Evolutionary conservation across 768 basidiomycete genomes (phyloP), one percentile per base, ranked within the genome.

Genomic region (Trametes sanguinea): DNA sequence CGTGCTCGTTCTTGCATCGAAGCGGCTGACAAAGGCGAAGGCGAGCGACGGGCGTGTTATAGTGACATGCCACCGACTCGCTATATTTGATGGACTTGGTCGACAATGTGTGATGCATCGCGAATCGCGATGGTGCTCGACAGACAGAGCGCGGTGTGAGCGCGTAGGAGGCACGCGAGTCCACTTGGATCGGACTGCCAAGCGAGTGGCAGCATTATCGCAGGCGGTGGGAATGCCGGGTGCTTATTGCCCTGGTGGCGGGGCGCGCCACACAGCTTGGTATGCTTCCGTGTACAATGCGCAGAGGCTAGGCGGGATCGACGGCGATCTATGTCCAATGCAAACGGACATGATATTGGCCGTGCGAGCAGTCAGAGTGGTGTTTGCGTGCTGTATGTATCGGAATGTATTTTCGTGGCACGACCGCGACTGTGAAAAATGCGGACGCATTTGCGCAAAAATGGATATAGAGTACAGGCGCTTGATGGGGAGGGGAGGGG

Each of bases 191-290:
- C 53, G 47, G 54, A 50, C 46, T 59, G 57, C 57, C 42, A 59
- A 59, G 57, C 42, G 50, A 33, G 37, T 53, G 51, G 45, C 51
- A 53, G 59, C 35, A 48, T 54, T 60, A 54, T 60, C 52, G 52
- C 59, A 60, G 59, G 59, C 59, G 59, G 52, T 60, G 52, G 52
- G 53, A 60, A 60, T 51, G 59, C 59, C 59, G 59, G 59, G 35
- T 48, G 45, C 22, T 46, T 39, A 48, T 47, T 32, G 35, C 52
- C 59, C 51, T 53, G 59, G 45, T 48, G 59, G 46, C 35, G 52
- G 51, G 33, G 45, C 29, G 43, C 40, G 22, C 29, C 33, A 14
- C 16, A 10, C 29, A 5, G 40, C 42, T 14, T n/a, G 40, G 30
- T 42, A 44, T 61, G 60, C 53, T 55, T 51, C 39, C 39, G 60